Evolutionary conservation across 1,139 yeast species (phyloP), one percentile per base, ranked within the genome.

Genomic region (Suhomyces atakaporum): DNA sequence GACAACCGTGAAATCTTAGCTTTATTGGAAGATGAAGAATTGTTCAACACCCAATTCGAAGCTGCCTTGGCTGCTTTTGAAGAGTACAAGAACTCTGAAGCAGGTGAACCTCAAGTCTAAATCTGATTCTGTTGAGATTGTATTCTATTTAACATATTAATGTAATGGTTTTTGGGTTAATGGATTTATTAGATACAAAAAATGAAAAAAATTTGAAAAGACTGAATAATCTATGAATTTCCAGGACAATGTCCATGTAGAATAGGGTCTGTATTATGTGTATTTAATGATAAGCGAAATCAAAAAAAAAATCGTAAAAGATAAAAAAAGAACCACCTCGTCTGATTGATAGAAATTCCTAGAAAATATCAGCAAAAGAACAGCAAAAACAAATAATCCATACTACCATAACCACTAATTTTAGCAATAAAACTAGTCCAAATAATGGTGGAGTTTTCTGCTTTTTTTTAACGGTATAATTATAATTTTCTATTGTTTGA

Each of bases 1-100:
- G 95, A 89, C 62, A 87, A 86, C 70, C 81, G 81, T 60, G 97
- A 92, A 73, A 86, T 94, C 57, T 73, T 90, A 62, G 84, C 86
- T 48, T 77, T 92, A 65, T 81, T 87, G 64, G 92, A 84, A 60
- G 95, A 90, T 63, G 96, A 88, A 50, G 90, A 81, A 56, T 79
- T 86, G 54, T 87, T 92, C 75, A 84, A 84, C 73, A 80, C 81
- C 66, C 96, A 90, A 69, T 89, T 92, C 63, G 85, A 85, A 58
- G 97, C 92, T 69, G 98, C 99, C 53, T 79, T 85, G 57, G 79
- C 84, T 67, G 97, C 97, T 55, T 89, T 85, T 63, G 87, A 84
- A 72, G 89, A 85, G 59, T 85, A 81, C 77, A 83, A 82, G 73
- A 69, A 70, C 56, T 67, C 74, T 36, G 65, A 70, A 47, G 48